Evolutionary conservation across 352 stramenopile genomes (phyloP).

Genomic region (Globisporangium recalcitrans): DNA sequence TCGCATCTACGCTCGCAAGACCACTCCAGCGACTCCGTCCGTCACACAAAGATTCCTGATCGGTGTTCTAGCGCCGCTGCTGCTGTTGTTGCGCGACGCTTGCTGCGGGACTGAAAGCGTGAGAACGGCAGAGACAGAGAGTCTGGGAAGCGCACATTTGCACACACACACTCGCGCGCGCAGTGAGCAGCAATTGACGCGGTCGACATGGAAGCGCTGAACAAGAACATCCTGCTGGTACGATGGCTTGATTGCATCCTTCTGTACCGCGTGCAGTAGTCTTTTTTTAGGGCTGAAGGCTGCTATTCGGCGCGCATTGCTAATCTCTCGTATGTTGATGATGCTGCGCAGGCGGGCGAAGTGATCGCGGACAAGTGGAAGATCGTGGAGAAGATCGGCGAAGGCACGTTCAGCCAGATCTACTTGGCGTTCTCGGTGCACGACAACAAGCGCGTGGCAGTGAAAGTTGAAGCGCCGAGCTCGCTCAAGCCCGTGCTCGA

Average conservation of each 20-base stretch:
- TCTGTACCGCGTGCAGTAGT: background rate
- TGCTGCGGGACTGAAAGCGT: background rate
- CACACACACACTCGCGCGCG: background rate
- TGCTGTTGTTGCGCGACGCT: background rate
- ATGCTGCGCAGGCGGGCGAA: constrained; percentile 53
- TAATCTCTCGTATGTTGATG: background rate
- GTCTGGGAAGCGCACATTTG: background rate
- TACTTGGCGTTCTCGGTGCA: constrained; percentile 82
- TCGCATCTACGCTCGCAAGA: background rate
- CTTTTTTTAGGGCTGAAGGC: no score
- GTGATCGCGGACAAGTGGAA: constrained; percentile 81
- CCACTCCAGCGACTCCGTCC: background rate
- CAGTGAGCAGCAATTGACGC: background rate
- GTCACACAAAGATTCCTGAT: background rate
- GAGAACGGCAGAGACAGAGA: background rate
- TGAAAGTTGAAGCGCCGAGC: constrained; percentile 84
- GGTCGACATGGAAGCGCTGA: constrained; percentile 45
- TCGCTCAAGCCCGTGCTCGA: constrained; percentile 85
- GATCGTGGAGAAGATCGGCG: constrained; percentile 84
- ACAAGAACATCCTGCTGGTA: constrained; percentile 85
- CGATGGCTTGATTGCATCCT: constrained; percentile 8
- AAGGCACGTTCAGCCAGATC: constrained; percentile 88
- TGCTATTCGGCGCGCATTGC: no score
- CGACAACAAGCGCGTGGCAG: constrained; percentile 65
- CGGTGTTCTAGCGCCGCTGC: no score